These are phyloP conservation scores for Alliaria petiolata DNA, from an alignment of 345 rosid genomes.

Conservation along the genomic window DNA sequence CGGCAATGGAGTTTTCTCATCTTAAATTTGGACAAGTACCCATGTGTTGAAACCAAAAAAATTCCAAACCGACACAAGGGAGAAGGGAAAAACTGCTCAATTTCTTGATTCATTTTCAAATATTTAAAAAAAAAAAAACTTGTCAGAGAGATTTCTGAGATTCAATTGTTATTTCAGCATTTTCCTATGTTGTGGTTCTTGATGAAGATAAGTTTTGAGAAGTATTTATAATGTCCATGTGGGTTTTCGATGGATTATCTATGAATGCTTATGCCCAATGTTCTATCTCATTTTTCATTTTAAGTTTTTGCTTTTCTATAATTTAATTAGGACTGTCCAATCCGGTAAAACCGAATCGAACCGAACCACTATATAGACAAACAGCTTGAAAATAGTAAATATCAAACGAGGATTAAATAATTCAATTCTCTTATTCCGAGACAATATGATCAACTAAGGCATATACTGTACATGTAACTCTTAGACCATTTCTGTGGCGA, in stretches of 20 bases:
- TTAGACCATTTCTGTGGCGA: no score
- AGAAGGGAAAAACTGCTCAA: background rate
- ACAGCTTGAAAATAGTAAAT: no score
- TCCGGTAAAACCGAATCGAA: no score
- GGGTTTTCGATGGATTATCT: background rate
- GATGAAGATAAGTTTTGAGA: constrained; percentile 23
- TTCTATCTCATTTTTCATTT: background rate
- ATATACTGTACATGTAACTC: no score
- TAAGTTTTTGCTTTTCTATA: background rate
- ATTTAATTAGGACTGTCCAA: no score
- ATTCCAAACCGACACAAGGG: background rate
- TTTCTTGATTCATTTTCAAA: constrained; percentile 25
- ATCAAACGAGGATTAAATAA: no score
- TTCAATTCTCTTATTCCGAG: no score
- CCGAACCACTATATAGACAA: no score
- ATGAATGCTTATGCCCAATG: background rate
- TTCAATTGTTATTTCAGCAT: background rate
- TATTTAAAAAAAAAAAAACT: background rate
- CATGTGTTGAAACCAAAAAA: constrained; percentile 11
- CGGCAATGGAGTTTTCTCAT: constrained; percentile 20
- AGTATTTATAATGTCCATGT: background rate
- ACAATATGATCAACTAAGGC: no score
- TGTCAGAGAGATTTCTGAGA: constrained; percentile 26
- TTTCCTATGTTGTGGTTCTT: constrained; percentile 3
- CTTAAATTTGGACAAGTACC: background rate